Evolutionary conservation across 208 protist species (phyloP), one percentile per base, ranked within the genome.

Genomic region (Trypanosoma lewisi): DNA sequence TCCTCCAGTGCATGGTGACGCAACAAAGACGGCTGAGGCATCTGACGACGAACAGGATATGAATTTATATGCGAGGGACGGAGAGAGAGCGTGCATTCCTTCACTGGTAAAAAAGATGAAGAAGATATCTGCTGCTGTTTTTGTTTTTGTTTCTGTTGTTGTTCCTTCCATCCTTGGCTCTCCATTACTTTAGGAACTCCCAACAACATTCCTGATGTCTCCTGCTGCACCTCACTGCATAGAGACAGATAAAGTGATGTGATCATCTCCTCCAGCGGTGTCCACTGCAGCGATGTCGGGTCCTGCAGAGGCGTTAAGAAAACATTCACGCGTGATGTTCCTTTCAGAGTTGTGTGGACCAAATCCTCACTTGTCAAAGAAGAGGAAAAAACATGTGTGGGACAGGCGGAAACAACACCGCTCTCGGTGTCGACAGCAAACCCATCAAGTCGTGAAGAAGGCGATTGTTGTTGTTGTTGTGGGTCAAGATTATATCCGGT

Each of bases 251-350:
- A 87, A 27, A 89, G 66, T 30, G 63, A 70, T 42, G 60, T 60
- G 17, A 93, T 74, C 57, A 93, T 72, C n/a, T 73, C 77, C 42
- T 79, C 70, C 53, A 93, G 72, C 27, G 83, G 70, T 31, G 73
- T 82, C 83, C 83, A 93, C 37, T 73, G 58, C 48, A 50, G 54
- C 12, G 23, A 16, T 31, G 63, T 17, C 8, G 76, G 78, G 39
- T 63, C 75, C 16, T 72, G 67, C 27, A 73, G 59, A 17, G 82
- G 81, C 9, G 86, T 90, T 37, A 93, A 81, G 42, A 93, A 93
- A 33, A 70, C 75, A 69, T 93, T 93, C 17, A 87, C 41, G 8
- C 50, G 57, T 39, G 39, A 8, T 7, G n/a, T 21, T 0, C 63
- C n/a, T 42, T 69, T 62, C 17, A 7, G 3, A 52, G 21, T 16